These are phyloP conservation scores for Trichoderma erinaceum DNA, from an alignment of 495 filamentous ascomycete species.

Conservation along the genomic window DNA sequence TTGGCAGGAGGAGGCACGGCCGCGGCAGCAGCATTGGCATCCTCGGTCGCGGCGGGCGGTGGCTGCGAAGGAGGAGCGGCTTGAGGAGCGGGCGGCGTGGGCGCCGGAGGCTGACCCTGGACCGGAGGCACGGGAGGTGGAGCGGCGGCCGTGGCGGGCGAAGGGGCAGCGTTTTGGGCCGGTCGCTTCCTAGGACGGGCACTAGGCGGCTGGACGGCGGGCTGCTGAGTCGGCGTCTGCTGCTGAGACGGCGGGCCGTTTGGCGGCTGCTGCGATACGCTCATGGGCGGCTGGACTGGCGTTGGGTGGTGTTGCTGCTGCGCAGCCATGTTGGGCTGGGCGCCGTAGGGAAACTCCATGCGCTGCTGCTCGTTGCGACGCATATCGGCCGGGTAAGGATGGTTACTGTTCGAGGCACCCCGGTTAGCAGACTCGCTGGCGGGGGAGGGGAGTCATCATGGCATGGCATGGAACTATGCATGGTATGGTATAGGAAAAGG, in stretches of 20 bases:
- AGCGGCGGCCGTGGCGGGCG: conserved; percentile 16
- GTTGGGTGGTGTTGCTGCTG: conserved; percentile 35
- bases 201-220: conserved; percentile 26
- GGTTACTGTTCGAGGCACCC: conserved; percentile 26
- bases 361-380: conserved; percentile 32
- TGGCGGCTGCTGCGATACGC: conserved; percentile 23
- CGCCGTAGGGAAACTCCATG: conserved; percentile 24
- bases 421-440: conserved; percentile 30
- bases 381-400: conserved; percentile 37
- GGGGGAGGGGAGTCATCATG: conserved; percentile 22
- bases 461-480: conserved; percentile 13
- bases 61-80: conserved; percentile 20
- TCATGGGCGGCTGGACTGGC: conserved; percentile 36
- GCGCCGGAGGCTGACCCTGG: conserved; percentile 11
- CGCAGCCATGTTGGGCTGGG: conserved; percentile 21
- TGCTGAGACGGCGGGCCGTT: conserved; percentile 32
- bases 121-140: conserved; percentile 6
- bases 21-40: conserved; percentile 31
- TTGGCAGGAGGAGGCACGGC: conserved; percentile 58
- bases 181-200: conserved; percentile 25
- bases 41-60: conserved; percentile 18
- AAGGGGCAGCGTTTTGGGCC: conserved; percentile 21
- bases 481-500: conserved; percentile 13
- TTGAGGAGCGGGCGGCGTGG: conserved; percentile 21
- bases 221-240: conserved; percentile 35